A percentile compares a stretch with the other conserved stretches of the same genome.
Conservation (phyloP, 139 green algal genomes). For the Trebouxia sp. region DNA sequence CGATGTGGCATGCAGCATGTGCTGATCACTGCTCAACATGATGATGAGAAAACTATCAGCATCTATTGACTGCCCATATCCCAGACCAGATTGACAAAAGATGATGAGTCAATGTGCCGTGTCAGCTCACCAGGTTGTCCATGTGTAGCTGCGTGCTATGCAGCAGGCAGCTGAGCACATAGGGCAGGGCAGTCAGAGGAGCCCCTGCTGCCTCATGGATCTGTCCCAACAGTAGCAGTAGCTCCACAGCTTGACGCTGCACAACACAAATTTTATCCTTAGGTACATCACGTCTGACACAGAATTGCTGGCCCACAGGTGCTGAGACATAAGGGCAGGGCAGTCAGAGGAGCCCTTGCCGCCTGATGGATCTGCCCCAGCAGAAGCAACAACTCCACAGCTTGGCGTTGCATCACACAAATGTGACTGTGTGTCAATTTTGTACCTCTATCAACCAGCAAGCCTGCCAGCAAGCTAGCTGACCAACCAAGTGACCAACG, state of each 20-base stretch:
- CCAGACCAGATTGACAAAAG: too few relatives aligned
- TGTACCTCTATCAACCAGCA: too few relatives aligned
- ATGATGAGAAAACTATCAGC: not conserved
- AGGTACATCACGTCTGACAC: constrained; percentile 24
- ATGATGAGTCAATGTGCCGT: not conserved
- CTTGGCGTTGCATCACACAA: constrained; percentile 34
- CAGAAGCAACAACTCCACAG: constrained; percentile 52
- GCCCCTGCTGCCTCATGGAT: constrained; percentile 44
- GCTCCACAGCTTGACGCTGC: constrained; percentile 39
- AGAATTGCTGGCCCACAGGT: too few relatives aligned
- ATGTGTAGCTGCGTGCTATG: constrained; percentile 40
- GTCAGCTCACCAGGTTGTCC: constrained; percentile 52
- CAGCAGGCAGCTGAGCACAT: constrained; percentile 42
- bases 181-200: constrained; percentile 47
- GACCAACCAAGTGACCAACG: too few relatives aligned
- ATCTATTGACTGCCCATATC: not conserved
- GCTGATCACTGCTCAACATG: not conserved
- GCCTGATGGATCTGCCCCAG: constrained; percentile 48
- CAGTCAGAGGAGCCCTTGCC: constrained; percentile 40
- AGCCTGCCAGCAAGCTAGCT: too few relatives aligned
- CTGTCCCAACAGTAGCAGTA: constrained; percentile 57
- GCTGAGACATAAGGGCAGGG: constrained; percentile 53
- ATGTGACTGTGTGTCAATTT: too few relatives aligned
- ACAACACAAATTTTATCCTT: not conserved
- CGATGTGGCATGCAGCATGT: not conserved